Evolutionary conservation across 495 filamentous ascomycete species (phyloP), one percentile per base, ranked within the genome.

Genomic region (Xylaria longipes): DNA sequence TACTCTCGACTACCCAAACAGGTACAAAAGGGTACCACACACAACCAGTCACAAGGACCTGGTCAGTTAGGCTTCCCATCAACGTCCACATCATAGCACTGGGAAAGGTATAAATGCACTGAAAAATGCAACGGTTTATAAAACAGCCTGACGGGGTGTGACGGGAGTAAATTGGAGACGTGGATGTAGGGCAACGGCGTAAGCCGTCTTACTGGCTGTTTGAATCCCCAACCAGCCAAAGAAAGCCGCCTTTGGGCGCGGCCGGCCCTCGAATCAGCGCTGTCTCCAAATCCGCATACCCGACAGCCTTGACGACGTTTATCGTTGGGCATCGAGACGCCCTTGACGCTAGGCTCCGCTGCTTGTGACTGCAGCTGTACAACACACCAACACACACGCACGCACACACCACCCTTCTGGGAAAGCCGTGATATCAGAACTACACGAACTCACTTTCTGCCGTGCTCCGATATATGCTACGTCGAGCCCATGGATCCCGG

Each of bases 351-450:
- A 76, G 80, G 79, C 80, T 80, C 81, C 82, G 81, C 72, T 75
- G 65, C 70, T 72, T 74, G 78, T 75, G 79, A 74, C 68, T 76
- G 77, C 64, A 66, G 75, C 80, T 84, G 83, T 81, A 86, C 83
- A 86, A 85, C 83, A 80, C 84, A 85, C 83, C 83, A 79, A 78
- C 78, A 65, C 69, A n/a, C n/a, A n/a, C n/a, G n/a, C n/a, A n/a
- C n/a, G n/a, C n/a, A 69, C 68, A 41, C 63, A 41, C 43, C 63
- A 54, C 39, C 50, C 29, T 54, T 54, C 39, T 27, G 41, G 48
- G 39, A 46, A 43, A 71, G 60, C 46, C 62, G 52, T 66, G 69
- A 71, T 39, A 25, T 31, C 27, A 50, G 50, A 41, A 48, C 35
- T 71, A 71, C 61, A 60, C 39, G 69, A 71, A 60, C 69, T 52